Evolutionary conservation across 1,139 yeast genomes (phyloP).

Genomic region (Kazachstania sp.): DNA sequence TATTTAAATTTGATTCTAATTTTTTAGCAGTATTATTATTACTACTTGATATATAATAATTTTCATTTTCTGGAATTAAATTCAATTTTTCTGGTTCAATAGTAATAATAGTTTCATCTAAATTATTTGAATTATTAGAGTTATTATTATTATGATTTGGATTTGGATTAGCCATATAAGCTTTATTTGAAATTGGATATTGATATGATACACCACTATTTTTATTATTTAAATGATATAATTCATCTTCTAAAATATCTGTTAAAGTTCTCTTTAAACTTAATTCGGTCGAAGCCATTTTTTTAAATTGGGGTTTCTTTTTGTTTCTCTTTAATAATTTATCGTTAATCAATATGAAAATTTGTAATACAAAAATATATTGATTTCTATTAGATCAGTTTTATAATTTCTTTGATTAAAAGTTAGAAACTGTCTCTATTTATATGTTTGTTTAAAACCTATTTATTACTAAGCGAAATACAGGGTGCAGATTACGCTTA

Average conservation of each 20-base stretch:
- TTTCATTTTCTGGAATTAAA: background rate
- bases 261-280: slow-evolving; percentile 39
- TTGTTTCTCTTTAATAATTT: background rate
- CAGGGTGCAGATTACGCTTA: background rate
- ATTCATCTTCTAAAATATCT: slow-evolving; percentile 58
- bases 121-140: too few relatives aligned
- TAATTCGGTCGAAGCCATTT: slow-evolving; percentile 26
- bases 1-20: background rate
- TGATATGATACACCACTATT: slow-evolving; percentile 5
- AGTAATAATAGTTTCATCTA: slow-evolving; percentile 1
- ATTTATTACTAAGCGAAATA: background rate
- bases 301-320: background rate
- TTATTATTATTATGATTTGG: too few relatives aligned
- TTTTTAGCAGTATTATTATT: background rate
- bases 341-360: background rate
- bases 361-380: too few relatives aligned
- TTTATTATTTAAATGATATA: slow-evolving; percentile 37
- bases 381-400: too few relatives aligned
- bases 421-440: too few relatives aligned
- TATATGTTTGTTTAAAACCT: background rate
- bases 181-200: slow-evolving; percentile 5
- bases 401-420: too few relatives aligned
- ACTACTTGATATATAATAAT: background rate
- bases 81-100: slow-evolving; percentile 4
- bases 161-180: slow-evolving; percentile 3